Percentiles rank a stretch among this genome's conserved stretches.
Conservation (phyloP, 202 grass and related monocot species). For the Carex arenaria region DNA sequence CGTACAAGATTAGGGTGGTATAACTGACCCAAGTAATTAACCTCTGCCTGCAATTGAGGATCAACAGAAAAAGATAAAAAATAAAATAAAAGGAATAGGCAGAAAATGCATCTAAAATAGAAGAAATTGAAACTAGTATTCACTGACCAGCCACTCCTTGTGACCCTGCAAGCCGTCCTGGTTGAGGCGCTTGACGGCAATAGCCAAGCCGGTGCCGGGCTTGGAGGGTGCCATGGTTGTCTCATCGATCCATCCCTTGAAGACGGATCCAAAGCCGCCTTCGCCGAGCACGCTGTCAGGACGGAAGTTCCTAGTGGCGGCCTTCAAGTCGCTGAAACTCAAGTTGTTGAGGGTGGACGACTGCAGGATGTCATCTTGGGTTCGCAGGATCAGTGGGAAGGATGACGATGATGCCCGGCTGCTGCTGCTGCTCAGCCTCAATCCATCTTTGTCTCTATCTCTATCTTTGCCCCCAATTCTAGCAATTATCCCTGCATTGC, state of each 20-base stretch:
- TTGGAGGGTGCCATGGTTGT: slow-evolving; percentile 49
- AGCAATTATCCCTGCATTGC: slow-evolving; percentile 46
- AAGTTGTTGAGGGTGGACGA: slow-evolving; percentile 64
- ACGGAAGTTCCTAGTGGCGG: slow-evolving; percentile 79
- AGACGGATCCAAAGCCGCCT: slow-evolving; percentile 79
- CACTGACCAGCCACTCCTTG: slow-evolving; percentile 79
- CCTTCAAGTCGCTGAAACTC: slow-evolving; percentile 47
- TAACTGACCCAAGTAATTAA: slow-evolving; percentile 82
- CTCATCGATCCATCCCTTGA: slow-evolving; percentile 82
- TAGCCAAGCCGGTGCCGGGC: slow-evolving; percentile 58
- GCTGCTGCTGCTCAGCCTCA: slow-evolving; percentile 45
- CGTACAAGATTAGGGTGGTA: slow-evolving; percentile 74
- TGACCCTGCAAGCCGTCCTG: slow-evolving; percentile 73
- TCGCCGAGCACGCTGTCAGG: slow-evolving; percentile 63
- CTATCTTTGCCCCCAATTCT: slow-evolving; percentile 33
- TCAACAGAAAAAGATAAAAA: slow-evolving; percentile 1
- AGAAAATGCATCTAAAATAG: neutral
- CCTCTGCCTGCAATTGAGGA: slow-evolving; percentile 43
- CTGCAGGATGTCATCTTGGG: slow-evolving; percentile 57
- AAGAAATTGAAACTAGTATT: slow-evolving; percentile 1
- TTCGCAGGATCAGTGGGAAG: slow-evolving; percentile 38
- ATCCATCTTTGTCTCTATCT: slow-evolving; percentile 43
- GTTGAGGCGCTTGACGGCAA: slow-evolving; percentile 79
- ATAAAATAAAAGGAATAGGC: neutral
- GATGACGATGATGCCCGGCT: slow-evolving; percentile 58